phyloP scores from a whole-genome alignment of 129 eudicot species.

The Helianthus tuberosus region DNA sequence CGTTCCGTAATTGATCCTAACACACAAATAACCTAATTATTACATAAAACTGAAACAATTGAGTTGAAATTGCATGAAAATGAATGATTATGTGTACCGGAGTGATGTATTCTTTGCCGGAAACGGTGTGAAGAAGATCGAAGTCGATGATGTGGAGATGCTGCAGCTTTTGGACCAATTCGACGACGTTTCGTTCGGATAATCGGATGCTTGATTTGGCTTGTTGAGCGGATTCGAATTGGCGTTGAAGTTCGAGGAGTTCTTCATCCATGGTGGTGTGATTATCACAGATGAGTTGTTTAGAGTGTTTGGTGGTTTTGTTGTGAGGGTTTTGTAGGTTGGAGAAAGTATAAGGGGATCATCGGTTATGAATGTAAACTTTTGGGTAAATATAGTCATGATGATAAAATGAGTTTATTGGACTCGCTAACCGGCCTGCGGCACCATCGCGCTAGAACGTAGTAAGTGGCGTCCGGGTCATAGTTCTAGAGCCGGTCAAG shows the following conservation, averaged over 20 bases:
- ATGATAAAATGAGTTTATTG: too few relatives aligned
- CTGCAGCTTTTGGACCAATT: constrained; percentile 90
- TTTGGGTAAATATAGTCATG: not conserved
- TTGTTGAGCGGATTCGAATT: constrained; percentile 91
- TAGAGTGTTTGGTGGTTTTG: not conserved
- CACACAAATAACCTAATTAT: constrained; percentile 8
- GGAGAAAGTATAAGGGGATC: not conserved
- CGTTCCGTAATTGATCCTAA: constrained; percentile 79
- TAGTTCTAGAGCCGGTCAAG: too few relatives aligned
- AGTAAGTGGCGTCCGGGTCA: too few relatives aligned
- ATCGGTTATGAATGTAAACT: not conserved
- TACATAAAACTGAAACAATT: constrained; percentile 9
- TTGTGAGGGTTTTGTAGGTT: not conserved
- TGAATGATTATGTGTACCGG: constrained; percentile 47
- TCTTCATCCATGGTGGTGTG: constrained; percentile 78
- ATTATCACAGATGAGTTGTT: not conserved
- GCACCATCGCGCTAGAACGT: too few relatives aligned
- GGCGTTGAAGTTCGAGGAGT: constrained; percentile 77
- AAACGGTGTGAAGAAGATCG: constrained; percentile 93
- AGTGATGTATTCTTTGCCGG: constrained; percentile 99
- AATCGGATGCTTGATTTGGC: constrained; percentile 92
- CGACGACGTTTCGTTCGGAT: constrained; percentile 97
- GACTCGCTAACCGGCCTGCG: too few relatives aligned
- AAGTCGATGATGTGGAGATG: constrained; percentile 81
- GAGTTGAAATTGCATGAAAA: not conserved